Base-by-base conservation (phyloP, 257 asterid genomes). In the Solanum bulbocastanum region DNA sequence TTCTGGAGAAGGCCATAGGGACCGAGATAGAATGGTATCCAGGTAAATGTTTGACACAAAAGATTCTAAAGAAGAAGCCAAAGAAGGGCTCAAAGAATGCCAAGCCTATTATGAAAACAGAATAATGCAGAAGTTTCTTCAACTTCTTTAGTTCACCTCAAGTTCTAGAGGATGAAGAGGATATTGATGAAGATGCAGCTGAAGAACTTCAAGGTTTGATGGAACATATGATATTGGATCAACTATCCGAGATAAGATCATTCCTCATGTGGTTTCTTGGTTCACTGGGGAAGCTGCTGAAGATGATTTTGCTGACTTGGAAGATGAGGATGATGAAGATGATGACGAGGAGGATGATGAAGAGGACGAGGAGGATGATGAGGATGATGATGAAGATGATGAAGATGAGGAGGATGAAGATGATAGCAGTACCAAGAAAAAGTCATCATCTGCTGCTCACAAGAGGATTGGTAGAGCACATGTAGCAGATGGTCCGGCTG, bases 221-320 rank as follows among this genome's bases (percentile, higher is more conserved):
- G 97, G 99, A 96, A 89, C 98, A 96, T 96, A 93, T 69, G 98
- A 96, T 87, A 81, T 94, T 87, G 99, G 98, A 74, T 94, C 99
- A 40, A 95, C 99, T 1, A 94, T 96, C 76, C 94, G 99, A 6
- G 99, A 96, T 84, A 94, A 94, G 88, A 94, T 95, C 40, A 96
- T 96, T 60, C 98, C 99, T 16, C 98, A 94, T 93, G 99, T 98
- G 0, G 98, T 96, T 16, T 95, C 98, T 65, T 96, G 99, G 99
- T 96, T 93, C 90, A 96, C 99, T 4, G 98, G 99, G 32, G 99
- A 96, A 89, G 99, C 98, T 83, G 98, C 91, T 15, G 90, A 93
- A 81, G 96, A 92, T 32, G 97, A 96, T 68, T 92, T 90, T 84
- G 94, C 87, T 3, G 98, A 93, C 62, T 42, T 90, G 37, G 96